phyloP scores from a whole-genome alignment of 2,329 filamentous ascomycete species.

The Podosphaera xanthii region DNA sequence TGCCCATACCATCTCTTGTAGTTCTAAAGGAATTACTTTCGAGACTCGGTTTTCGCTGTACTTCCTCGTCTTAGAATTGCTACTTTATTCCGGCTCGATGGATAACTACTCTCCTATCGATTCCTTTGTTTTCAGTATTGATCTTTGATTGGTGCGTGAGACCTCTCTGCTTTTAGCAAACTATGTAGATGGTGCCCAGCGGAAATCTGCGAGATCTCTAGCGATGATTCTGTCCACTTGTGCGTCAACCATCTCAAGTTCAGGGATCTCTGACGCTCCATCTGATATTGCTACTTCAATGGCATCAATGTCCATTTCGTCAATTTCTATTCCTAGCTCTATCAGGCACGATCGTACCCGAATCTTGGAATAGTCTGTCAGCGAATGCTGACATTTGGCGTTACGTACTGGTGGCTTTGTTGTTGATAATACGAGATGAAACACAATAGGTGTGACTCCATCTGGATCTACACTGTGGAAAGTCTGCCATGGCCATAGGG shows the following conservation, averaged over 20 bases:
- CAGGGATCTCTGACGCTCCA: neutral
- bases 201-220: neutral
- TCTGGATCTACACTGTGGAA: no score
- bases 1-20: neutral
- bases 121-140: slow-evolving; percentile 1
- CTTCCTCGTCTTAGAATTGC: neutral
- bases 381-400: neutral
- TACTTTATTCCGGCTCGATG: neutral
- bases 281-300: neutral
- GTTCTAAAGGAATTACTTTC: neutral
- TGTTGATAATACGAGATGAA: no score
- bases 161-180: neutral
- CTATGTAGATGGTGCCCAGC: neutral
- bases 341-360: neutral
- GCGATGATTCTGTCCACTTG: neutral
- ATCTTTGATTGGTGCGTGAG: neutral
- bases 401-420: no score
- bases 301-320: neutral
- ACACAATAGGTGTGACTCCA: no score
- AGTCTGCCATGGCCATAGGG: no score
- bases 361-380: neutral
- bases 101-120: neutral
- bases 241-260: neutral
- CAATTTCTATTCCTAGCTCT: neutral
- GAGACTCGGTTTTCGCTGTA: neutral